Percentiles rank a stretch among this genome's conserved stretches.
Evolutionary conservation across 192 early-diverging fungal species (phyloP).

Genomic region (Linnemannia exigua): DNA sequence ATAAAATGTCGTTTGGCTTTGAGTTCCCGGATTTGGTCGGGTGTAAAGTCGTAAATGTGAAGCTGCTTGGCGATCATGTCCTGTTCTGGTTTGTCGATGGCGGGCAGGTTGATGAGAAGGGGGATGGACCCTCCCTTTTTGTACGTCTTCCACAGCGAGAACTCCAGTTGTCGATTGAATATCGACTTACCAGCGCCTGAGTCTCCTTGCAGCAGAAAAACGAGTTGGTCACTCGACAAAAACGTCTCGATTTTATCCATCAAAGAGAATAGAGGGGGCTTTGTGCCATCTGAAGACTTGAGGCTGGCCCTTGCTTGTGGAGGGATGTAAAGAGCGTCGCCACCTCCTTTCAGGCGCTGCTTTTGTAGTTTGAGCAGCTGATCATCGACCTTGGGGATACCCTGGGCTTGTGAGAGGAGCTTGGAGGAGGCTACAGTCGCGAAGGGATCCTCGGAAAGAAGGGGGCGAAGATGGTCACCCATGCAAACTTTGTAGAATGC

Average conservation of each 20-base stretch:
- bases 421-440: too few species aligned
- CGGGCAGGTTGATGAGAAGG: not conserved
- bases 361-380: too few species aligned
- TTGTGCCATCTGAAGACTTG: too few species aligned
- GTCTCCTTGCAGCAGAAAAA: not conserved
- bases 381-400: too few species aligned
- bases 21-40: not conserved
- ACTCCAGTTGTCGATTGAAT: not conserved
- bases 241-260: not conserved
- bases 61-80: not conserved
- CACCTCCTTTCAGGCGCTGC: too few species aligned
- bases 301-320: too few species aligned
- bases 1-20: not conserved
- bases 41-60: not conserved
- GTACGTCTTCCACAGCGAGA: not conserved
- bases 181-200: not conserved
- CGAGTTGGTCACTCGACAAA: not conserved
- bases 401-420: too few species aligned
- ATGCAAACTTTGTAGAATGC: too few species aligned
- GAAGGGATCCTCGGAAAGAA: too few species aligned
- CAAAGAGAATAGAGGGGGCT: not conserved
- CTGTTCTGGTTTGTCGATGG: not conserved
- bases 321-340: too few species aligned
- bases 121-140: not conserved
- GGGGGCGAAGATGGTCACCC: too few species aligned